Evolutionary conservation across 352 stramenopile genomes (phyloP), one percentile per base, ranked within the genome.

Genomic region (Phytophthora tentaculata): DNA sequence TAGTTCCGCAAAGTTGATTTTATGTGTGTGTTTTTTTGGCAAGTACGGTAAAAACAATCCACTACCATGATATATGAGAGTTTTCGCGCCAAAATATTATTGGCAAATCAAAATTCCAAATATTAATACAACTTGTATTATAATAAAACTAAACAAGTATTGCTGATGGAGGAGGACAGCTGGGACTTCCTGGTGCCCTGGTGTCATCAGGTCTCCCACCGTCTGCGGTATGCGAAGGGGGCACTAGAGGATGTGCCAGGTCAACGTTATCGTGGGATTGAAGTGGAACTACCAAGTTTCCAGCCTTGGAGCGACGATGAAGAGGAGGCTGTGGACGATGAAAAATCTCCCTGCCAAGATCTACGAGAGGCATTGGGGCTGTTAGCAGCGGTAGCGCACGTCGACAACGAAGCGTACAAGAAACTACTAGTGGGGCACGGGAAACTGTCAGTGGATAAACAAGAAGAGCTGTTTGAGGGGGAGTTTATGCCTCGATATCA

Each of bases 161-260:
- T 3, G 14, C 28, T 4, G 39, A 64, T 70, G 61, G 51, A 53
- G 39, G 54, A 61, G 43, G 28, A 55, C 22, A 50, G 24, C 43
- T 67, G 68, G 67, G 58, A 65, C 56, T 75, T 75, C 56, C 23
- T 75, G 45, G 9, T 52, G 50, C 57, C 68, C 22, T 76, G 68
- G 68, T 76, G 63, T 28, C 26, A 64, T 19, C 23, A 23, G 20
- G 24, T 56, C 23, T 60, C 24, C n/a, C 35, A 51, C 23, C 17
- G 44, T 14, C 48, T 76, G 32, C 52, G 39, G 19, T 76, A 69
- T 64, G 56, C 29, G 17, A 67, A 57, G 20, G 56, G 62, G 7
- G 19, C 37, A 13, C 23, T 71, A 5, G 61, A 44, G 5, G 51
- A 71, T 53, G 29, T 19, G 3, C 56, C 56, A 12, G 56, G 41